Base-by-base conservation (phyloP, 2,329 filamentous ascomycete genomes). In the Talaromyces pinophilus region DNA sequence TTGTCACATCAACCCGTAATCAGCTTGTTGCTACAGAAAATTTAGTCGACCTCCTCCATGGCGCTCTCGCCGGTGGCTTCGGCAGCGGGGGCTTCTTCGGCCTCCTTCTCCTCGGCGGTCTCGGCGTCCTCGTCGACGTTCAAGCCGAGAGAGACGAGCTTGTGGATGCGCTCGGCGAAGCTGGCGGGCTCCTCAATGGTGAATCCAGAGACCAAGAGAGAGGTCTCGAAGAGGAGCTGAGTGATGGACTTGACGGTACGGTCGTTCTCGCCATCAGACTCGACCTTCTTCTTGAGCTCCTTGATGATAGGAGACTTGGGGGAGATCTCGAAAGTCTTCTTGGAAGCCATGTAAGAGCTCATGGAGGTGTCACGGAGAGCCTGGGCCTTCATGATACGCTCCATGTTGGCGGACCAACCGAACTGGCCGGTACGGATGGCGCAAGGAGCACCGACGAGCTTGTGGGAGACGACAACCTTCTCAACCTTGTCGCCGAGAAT, bases 271-370 rank as follows among this genome's bases (percentile, higher is more conserved):
- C 95, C 95, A 77, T 99, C 95, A 68, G 90, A 80, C 88, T 98
- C 95, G 70, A 98, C 92, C 92, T 99, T 99, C 86, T 91, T 93
- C 92, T 96, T 97, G 78, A 99, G 90, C 88, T 98, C 95, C 89
- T 96, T 91, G 86, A 99, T 89, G 83, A 99, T 99, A 72, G 92
- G 80, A 76, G 92, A 97, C 88, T 95, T 94, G 82, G 95, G 95
- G n/a, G 95, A 98, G 84, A 99, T 98, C 87, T 99, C 95, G 75
- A 99, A 98, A 38, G 95, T 99, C 92, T 99, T 99, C 93, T 99
- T 99, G 81, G 94, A 98, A 72, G 92, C 96, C 95, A 99, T 99
- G 92, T 99, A 99, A 76, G 92, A 96, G 84, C 88, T 92, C 95
- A 99, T 99, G 77, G 93, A 97, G 74, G 95, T 99, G 86, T 99